These are phyloP conservation scores for Solanum tarijense DNA, from an alignment of 257 asterid species.

Conservation along the genomic window DNA sequence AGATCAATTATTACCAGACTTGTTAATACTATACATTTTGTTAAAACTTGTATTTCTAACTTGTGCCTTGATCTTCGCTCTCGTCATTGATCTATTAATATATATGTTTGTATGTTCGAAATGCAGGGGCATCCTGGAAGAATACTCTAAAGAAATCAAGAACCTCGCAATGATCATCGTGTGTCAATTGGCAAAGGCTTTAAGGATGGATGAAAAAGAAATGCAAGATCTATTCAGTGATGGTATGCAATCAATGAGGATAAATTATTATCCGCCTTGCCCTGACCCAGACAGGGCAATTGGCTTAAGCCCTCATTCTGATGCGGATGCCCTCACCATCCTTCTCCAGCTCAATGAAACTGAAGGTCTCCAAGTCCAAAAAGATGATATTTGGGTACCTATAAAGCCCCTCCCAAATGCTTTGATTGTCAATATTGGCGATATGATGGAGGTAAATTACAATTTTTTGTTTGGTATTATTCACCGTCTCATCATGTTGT, in stretches of 20 bases:
- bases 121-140: slow-evolving; percentile 26
- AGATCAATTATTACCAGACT: not conserved
- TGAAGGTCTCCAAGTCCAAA: slow-evolving; percentile 36
- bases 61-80: not conserved
- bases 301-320: slow-evolving; percentile 44
- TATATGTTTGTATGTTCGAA: not conserved
- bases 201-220: slow-evolving; percentile 31
- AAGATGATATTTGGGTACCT: slow-evolving; percentile 36
- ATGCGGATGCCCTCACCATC: slow-evolving; percentile 45
- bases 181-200: slow-evolving; percentile 28
- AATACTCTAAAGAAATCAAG: slow-evolving; percentile 21
- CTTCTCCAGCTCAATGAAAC: slow-evolving; percentile 39
- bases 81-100: not conserved
- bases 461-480: no score
- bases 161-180: slow-evolving; percentile 17
- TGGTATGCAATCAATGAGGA: slow-evolving; percentile 38
- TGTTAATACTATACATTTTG: not conserved
- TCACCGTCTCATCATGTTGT: no score
- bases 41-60: not conserved
- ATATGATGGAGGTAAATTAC: slow-evolving; percentile 36
- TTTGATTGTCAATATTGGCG: slow-evolving; percentile 41
- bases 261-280: slow-evolving; percentile 51
- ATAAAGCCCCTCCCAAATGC: slow-evolving; percentile 35
- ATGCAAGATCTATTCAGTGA: slow-evolving; percentile 12
- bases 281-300: slow-evolving; percentile 38